These are phyloP conservation scores for Moniliella sp. DNA, from an alignment of 1,284 basidiomycete species.

Conservation along the genomic window DNA sequence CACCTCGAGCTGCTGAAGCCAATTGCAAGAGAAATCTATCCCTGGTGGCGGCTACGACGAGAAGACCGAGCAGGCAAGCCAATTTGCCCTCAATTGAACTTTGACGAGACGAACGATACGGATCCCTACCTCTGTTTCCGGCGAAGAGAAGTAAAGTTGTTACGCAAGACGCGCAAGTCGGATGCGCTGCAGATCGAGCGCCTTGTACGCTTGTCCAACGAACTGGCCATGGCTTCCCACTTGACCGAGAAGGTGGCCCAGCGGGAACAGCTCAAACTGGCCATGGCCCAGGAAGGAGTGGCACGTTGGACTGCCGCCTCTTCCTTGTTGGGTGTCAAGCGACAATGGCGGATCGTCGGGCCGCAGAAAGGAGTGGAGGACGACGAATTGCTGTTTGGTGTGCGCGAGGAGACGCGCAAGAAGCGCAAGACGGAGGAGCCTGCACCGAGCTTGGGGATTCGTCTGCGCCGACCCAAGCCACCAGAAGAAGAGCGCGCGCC, in stretches of 20 bases:
- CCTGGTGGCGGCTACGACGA: constrained; percentile 27
- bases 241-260: constrained; percentile 21
- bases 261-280: constrained; percentile 24
- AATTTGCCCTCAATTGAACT: constrained; percentile 23
- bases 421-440: constrained; percentile 24
- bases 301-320: constrained; percentile 18
- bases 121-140: constrained; percentile 97
- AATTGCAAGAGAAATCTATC: constrained; percentile 16
- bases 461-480: constrained; percentile 3
- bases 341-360: constrained; percentile 19
- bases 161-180: constrained; percentile 61
- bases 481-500: constrained; percentile 7
- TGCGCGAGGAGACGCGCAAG: constrained; percentile 20
- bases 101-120: constrained; percentile 75
- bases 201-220: constrained; percentile 23
- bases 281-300: constrained; percentile 10
- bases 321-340: constrained; percentile 21
- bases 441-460: constrained; percentile 9
- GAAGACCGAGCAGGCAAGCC: constrained; percentile 22
- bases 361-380: constrained; percentile 20
- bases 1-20: constrained; percentile 21
- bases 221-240: constrained; percentile 18
- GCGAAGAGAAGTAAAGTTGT: constrained; percentile 73
- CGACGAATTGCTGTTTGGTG: constrained; percentile 22
- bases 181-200: constrained; percentile 30